Evolutionary conservation across 2,329 filamentous ascomycete species (phyloP).

Genomic region (Falciphora oryzae): DNA sequence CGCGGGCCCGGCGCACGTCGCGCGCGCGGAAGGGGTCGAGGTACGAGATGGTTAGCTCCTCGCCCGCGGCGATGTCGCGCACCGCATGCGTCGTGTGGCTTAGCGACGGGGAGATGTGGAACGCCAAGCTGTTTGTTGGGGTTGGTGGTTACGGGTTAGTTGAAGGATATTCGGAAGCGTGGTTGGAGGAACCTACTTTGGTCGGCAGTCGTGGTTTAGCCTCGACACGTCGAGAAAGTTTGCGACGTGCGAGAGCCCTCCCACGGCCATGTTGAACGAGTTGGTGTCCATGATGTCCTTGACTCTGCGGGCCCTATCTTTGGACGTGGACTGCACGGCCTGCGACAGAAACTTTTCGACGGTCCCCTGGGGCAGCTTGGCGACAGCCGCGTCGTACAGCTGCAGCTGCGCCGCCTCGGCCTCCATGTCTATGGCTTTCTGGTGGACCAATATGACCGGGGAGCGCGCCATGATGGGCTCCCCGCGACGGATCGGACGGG

Average conservation of each 20-base stretch:
- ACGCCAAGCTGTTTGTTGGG: conserved; percentile 23
- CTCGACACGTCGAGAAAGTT: conserved; percentile 29
- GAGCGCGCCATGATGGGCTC: conserved; percentile 18
- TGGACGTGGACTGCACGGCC: conserved; percentile 12
- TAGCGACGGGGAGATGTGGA: conserved; percentile 25
- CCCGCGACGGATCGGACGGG: conserved; percentile 15
- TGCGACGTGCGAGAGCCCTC: conserved; percentile 25
- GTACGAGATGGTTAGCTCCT: conserved; percentile 33
- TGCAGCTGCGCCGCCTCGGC: conserved; percentile 1
- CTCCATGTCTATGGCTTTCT: not conserved
- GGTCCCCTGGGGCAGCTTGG: conserved; percentile 20
- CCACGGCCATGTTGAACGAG: conserved; percentile 28
- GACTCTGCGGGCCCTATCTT: conserved; percentile 19
- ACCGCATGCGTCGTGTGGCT: conserved; percentile 31
- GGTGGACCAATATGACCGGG: conserved; percentile 17
- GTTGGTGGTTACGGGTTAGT: not conserved
- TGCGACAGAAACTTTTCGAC: conserved; percentile 24
- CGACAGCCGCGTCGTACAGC: conserved; percentile 25
- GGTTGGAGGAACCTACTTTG: conserved; percentile 27
- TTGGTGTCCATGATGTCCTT: conserved; percentile 29
- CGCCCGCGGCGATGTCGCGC: conserved; percentile 28
- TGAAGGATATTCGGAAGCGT: not conserved
- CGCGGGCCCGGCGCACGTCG: conserved; percentile 23
- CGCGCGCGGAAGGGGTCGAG: conserved; percentile 23
- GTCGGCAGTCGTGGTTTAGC: conserved; percentile 35